Conservation (phyloP, 2,329 filamentous ascomycete species). For the Colletotrichum australisinense region DNA sequence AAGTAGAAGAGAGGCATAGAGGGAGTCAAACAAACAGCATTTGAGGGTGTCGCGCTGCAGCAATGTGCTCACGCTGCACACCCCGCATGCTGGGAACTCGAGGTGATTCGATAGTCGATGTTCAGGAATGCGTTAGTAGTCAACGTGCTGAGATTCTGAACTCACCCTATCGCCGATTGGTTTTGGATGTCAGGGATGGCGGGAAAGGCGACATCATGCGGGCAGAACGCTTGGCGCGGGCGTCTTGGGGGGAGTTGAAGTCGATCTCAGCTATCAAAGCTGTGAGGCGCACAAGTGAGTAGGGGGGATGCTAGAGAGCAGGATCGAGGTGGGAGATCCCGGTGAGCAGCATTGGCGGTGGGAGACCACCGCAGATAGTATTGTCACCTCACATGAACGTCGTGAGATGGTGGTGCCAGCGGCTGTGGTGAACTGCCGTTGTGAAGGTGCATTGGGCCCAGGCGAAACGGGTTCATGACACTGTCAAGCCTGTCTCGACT, state of each 20-base stretch:
- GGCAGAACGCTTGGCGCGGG: conserved; percentile 33
- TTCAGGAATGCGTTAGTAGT: conserved; percentile 8
- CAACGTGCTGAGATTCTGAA: conserved; percentile 8
- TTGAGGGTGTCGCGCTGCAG: conserved; percentile 5
- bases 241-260: conserved; percentile 20
- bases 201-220: conserved; percentile 33
- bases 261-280: neutral
- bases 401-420: conserved; percentile 34
- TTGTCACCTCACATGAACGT: conserved; percentile 22
- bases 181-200: conserved; percentile 23
- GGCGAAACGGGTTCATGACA: conserved; percentile 14
- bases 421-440: conserved; percentile 14
- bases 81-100: neutral
- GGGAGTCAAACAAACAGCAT: neutral
- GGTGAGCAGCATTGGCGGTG: neutral
- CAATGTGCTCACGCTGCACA: conserved; percentile 2
- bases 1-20: neutral
- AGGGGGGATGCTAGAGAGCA: neutral
- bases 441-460: neutral
- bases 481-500: conserved; percentile 2
- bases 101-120: conserved; percentile 19
- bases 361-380: conserved; percentile 4
- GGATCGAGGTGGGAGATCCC: neutral
- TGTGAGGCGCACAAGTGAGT: neutral
- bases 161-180: conserved; percentile 25